phyloP scores from a whole-genome alignment of 768 basidiomycete genomes.

The Podaxis sp. region DNA sequence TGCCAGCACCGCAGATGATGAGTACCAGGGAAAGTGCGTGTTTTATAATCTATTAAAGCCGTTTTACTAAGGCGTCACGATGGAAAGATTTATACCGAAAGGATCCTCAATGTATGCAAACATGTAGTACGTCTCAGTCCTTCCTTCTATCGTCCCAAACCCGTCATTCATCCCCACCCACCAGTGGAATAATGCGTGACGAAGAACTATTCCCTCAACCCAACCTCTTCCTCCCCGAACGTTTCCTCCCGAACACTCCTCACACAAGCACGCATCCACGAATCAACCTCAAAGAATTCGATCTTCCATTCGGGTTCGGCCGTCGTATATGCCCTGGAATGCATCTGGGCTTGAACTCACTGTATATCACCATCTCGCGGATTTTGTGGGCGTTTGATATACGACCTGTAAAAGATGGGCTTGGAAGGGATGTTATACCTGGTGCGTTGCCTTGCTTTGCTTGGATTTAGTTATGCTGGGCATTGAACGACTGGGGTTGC shows the following conservation, averaged over 20 bases:
- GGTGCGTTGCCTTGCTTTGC: conserved; percentile 2
- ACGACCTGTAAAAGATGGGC: conserved; percentile 9
- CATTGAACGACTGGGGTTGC: not conserved
- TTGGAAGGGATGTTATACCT: not conserved
- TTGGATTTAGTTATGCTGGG: not conserved
- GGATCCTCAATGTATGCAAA: conserved; percentile 23
- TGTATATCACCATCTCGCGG: conserved; percentile 21
- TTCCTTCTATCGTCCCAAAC: not conserved
- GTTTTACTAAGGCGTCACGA: not conserved
- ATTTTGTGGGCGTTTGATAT: conserved; percentile 22
- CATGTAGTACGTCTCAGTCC: conserved; percentile 17
- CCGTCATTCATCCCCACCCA: not conserved
- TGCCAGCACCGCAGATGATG: conserved; percentile 28
- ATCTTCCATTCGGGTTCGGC: conserved; percentile 24
- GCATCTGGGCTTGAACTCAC: conserved; percentile 23
- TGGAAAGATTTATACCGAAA: conserved; percentile 26
- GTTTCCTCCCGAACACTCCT: not conserved
- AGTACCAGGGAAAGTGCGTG: conserved; percentile 25
- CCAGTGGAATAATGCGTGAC: conserved; percentile 21
- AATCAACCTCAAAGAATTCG: conserved; percentile 9
- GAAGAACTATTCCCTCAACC: conserved; percentile 19
- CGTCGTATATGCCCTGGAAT: conserved; percentile 24
- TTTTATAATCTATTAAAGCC: not conserved
- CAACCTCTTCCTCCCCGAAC: conserved; percentile 16
- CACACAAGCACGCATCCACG: conserved; percentile 4